These are phyloP conservation scores for Daldinia caldariorum DNA, from an alignment of 495 filamentous ascomycete genomes.

Conservation along the genomic window DNA sequence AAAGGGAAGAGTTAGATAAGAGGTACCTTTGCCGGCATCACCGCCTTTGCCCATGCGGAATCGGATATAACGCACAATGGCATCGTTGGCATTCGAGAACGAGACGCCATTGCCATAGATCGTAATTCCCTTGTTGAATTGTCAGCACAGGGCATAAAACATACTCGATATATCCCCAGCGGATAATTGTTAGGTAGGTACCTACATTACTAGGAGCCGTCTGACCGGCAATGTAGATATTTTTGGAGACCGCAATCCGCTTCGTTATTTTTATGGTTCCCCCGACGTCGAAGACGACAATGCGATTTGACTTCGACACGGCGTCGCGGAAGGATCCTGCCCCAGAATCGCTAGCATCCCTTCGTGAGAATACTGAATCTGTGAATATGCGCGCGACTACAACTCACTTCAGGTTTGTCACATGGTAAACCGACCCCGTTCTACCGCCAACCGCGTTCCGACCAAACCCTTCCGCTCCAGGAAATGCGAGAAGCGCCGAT, in stretches of 20 bases:
- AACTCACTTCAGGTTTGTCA: slow-evolving; percentile 52
- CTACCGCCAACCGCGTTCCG: slow-evolving; percentile 52
- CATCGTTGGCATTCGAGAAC: slow-evolving; percentile 48
- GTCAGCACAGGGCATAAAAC: slow-evolving; percentile 1
- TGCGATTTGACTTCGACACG: slow-evolving; percentile 50
- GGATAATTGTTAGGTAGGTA: not conserved
- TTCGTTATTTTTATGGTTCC: slow-evolving; percentile 49
- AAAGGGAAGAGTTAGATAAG: too few relatives aligned
- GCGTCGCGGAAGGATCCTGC: slow-evolving; percentile 56
- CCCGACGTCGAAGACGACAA: slow-evolving; percentile 53
- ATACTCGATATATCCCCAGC: not conserved
- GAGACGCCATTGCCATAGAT: slow-evolving; percentile 52
- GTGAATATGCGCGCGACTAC: not conserved
- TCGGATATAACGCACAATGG: slow-evolving; percentile 54
- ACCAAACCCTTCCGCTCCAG: slow-evolving; percentile 56
- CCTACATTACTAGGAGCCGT: not conserved
- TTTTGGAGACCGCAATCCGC: not conserved
- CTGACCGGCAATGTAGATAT: slow-evolving; percentile 1
- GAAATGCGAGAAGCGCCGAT: slow-evolving; percentile 49
- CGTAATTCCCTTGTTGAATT: slow-evolving; percentile 44
- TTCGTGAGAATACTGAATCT: not conserved
- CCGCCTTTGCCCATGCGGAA: slow-evolving; percentile 53
- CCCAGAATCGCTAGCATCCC: slow-evolving; percentile 24
- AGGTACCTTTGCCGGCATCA: slow-evolving; percentile 49
- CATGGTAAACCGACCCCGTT: slow-evolving; percentile 49